These are phyloP conservation scores for Debaryomyces castellii DNA, from an alignment of 805 yeast species.

Conservation along the genomic window DNA sequence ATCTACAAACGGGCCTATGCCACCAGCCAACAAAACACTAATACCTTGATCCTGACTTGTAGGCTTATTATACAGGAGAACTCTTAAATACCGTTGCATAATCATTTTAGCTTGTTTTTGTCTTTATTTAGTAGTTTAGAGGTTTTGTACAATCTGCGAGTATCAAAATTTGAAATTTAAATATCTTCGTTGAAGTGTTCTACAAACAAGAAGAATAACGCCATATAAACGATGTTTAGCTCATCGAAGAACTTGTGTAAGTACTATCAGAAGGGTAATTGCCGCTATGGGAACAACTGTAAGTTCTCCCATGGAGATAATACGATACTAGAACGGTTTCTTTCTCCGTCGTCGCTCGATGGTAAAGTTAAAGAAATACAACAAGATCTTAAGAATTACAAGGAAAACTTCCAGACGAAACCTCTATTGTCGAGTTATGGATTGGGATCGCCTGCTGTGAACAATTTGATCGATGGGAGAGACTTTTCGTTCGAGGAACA, in stretches of 20 bases:
- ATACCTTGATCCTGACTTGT: conserved; percentile 28
- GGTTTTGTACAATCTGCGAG: not conserved
- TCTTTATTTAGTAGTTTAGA: not conserved
- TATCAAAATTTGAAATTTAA: not conserved
- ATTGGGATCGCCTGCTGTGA: conserved; percentile 45
- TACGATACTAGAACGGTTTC: conserved; percentile 9
- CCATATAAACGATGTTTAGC: not conserved
- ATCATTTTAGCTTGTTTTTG: not conserved
- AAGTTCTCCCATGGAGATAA: conserved; percentile 21
- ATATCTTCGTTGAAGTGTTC: too few relatives aligned
- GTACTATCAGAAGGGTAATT: conserved; percentile 23
- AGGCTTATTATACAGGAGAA: conserved; percentile 8
- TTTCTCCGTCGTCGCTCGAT: conserved; percentile 13
- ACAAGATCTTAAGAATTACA: conserved; percentile 21
- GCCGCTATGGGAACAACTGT: conserved; percentile 28
- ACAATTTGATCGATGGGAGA: conserved; percentile 49
- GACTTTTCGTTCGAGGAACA: conserved; percentile 57
- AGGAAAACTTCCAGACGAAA: conserved; percentile 19
- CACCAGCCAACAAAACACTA: conserved; percentile 42
- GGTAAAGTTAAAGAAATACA: conserved; percentile 16
- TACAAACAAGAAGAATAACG: too few relatives aligned
- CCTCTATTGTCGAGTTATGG: conserved; percentile 49
- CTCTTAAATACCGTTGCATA: conserved; percentile 1
- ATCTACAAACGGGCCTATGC: conserved; percentile 62
- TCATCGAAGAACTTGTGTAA: conserved; percentile 14